Base-by-base conservation (phyloP, 257 asterid species). In the Solanum microdontum region DNA sequence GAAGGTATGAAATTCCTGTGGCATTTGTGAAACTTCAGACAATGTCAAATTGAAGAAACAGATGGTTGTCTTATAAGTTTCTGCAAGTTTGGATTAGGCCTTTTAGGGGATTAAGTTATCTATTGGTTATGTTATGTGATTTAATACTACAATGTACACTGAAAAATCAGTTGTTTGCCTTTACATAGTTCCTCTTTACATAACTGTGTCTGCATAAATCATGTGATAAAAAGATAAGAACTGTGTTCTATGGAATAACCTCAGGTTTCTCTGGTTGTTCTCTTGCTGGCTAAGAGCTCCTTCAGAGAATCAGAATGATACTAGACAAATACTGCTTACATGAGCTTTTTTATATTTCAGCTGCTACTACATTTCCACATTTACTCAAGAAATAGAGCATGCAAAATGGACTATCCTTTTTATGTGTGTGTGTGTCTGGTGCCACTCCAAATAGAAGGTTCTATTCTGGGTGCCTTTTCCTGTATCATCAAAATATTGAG, bases 361-460 rank as follows among this genome's bases (percentile, higher is more conserved):
- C 84, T 8, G 98, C 92, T 36, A 95, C 94, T 11, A 95, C 95
- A 75, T 94, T 91, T 85, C 96, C 98, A 86, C 94, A 92, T 88
- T 95, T 97, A 92, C 92, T 93, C 86, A 95, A 73, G 92, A 94
- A 94, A 87, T 94, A 95, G 70, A 89, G 90, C 36, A 96, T 64
- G 75, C 23, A 3, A 68, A 68, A 68, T 83, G 87, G 84, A n/a
- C 88, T 91, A 64, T 87, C 92, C 84, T 60, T 68, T 68, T 13
- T 26, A 3, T 68, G 37, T 68, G 36, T 28, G 75, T 68, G 23
- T 28, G 75, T 66, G 55, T 45, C 58, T 43, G 51, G 58, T 13
- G 60, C 5, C 60, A 43, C 82, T 73, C 48, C 48, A 73, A 72
- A 9, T 33, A 34, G 39, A 73, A 73, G 82, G 28, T 36, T 74